Evolutionary conservation across 345 rosid genomes (phyloP), one percentile per base, ranked within the genome.

Genomic region (Limnanthes douglasii): DNA sequence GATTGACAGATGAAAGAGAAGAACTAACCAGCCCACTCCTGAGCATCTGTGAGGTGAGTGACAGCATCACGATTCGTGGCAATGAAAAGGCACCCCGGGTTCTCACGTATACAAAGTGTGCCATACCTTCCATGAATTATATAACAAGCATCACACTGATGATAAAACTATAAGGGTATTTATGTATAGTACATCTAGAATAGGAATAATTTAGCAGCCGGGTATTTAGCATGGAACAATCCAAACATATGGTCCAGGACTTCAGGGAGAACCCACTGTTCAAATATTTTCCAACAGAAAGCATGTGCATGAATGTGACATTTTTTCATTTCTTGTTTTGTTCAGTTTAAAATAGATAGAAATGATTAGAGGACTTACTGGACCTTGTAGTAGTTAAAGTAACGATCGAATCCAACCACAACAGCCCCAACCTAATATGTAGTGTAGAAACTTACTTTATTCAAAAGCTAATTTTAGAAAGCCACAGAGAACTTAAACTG

Each of bases 21-120:
- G 34, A 48, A 1, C 30, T 1, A 43, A 79, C 98, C 95, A 62
- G 95, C 95, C 95, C 98, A 90, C 62, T 83, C 98, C 54, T 90
- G 95, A 50, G 84, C 84, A 68, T 77, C 79, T 0, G 98, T 90
- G 45, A 84, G 78, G 60, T 84, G 94, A 0, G 93, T 86, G 39
- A 84, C 95, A 1, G 95, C 84, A 57, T 90, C 98, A 4, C 95
- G 69, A 43, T 84, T 90, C 29, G 98, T 84, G 11, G 98, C 98
- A 34, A 90, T 62, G 66, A 90, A 80, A 21, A 84, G 94, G 62
- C 95, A 90, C 0, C 92, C 96, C 0, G 95, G 94, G 50, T 90
- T 90, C 66, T 90, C 86, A 11, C 95, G 86, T 19, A 90, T 58
- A 51, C 98, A 80, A 16, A 84, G 73, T 19, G 98, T 90, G 51